phyloP scores from a whole-genome alignment of 148 eudicot genomes.

The Rhododendron ovatum region DNA sequence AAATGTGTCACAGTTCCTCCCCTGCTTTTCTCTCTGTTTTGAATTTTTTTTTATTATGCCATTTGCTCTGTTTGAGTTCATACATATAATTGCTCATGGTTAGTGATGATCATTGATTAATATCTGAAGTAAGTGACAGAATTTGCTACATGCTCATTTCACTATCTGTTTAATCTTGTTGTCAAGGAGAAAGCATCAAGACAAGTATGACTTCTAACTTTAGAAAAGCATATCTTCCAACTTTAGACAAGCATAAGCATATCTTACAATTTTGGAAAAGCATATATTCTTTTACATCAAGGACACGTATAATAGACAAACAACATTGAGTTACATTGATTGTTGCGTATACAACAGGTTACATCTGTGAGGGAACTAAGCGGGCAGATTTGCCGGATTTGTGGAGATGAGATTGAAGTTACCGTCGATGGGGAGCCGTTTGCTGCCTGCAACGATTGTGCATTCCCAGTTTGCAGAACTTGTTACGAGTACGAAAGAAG shows the following conservation, averaged over 20 bases:
- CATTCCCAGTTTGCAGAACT: slow-evolving; percentile 71
- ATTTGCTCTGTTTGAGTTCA: neutral
- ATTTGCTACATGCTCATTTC: no score
- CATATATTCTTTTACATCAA: neutral
- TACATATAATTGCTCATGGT: neutral
- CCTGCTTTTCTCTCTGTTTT: neutral
- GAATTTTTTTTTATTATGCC: neutral
- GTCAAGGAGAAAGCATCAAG: no score
- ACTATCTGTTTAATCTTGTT: no score
- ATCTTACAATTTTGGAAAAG: no score
- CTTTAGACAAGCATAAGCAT: no score
- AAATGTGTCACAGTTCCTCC: neutral
- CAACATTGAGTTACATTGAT: neutral
- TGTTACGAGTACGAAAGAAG: slow-evolving; percentile 88
- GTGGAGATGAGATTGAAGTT: slow-evolving; percentile 66
- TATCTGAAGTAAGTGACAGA: no score
- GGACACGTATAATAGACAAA: neutral
- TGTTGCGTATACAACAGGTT: slow-evolving; percentile 23
- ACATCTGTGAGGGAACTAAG: slow-evolving; percentile 62
- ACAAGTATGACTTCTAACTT: no score
- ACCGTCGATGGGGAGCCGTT: slow-evolving; percentile 58
- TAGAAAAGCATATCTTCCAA: no score
- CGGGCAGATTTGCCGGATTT: slow-evolving; percentile 70
- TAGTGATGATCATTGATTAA: no score
- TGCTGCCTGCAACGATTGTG: slow-evolving; percentile 78